A percentile compares a stretch with the other conserved stretches of the same genome.
These are phyloP conservation scores for Aspergillus fischeri DNA, from an alignment of 2,329 filamentous ascomycete species.

Conservation along the genomic window DNA sequence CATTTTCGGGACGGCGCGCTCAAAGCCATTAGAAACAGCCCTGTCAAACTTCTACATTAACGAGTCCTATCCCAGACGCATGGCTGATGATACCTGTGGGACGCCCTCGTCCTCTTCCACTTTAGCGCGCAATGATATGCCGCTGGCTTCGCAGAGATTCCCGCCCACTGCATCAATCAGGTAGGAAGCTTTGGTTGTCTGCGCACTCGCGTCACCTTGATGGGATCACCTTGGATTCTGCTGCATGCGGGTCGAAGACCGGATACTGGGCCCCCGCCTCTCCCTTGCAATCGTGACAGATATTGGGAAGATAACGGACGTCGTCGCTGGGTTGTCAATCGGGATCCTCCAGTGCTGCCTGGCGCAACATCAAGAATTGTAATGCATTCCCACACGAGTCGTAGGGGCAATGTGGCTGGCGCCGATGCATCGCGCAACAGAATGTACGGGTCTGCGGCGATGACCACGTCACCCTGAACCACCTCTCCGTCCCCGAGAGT, in stretches of 20 bases:
- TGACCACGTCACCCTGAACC: conserved; percentile 20
- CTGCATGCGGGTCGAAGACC: conserved; percentile 32
- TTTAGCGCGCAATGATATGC: conserved; percentile 52
- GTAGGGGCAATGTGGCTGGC: conserved; percentile 32
- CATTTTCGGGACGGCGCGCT: neutral
- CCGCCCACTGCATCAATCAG: conserved; percentile 49
- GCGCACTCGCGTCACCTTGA: conserved; percentile 19
- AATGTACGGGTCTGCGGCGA: conserved; percentile 54
- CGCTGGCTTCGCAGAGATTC: conserved; percentile 57
- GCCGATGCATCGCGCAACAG: conserved; percentile 16
- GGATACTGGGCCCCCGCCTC: conserved; percentile 54
- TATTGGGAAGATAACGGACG: conserved; percentile 55
- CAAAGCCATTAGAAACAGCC: neutral
- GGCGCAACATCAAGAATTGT: conserved; percentile 51
- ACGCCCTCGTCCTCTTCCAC: conserved; percentile 54
- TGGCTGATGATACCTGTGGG: conserved; percentile 28
- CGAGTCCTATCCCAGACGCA: conserved; percentile 2
- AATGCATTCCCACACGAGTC: conserved; percentile 55
- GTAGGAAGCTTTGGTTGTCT: conserved; percentile 41
- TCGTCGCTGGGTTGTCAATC: conserved; percentile 40
- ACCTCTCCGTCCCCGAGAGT: conserved; percentile 44
- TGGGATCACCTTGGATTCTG: conserved; percentile 30
- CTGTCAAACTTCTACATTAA: neutral
- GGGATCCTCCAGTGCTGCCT: conserved; percentile 26
- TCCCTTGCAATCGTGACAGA: conserved; percentile 46